phyloP scores from a whole-genome alignment of 345 rosid genomes.

The Carallia pectinifolia region DNA sequence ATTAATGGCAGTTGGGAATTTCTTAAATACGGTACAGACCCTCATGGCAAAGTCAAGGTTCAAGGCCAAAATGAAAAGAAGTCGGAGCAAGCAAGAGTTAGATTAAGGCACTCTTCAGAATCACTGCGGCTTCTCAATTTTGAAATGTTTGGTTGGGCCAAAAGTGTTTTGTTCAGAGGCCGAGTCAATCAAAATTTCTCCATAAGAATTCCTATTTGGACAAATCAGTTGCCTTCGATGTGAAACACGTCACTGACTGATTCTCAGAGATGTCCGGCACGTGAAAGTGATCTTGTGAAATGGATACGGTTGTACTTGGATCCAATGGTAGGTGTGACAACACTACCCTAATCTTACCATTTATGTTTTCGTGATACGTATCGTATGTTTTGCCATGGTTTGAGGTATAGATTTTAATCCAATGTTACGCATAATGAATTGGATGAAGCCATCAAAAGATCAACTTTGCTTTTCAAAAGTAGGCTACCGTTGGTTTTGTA shows the following conservation, averaged over 20 bases:
- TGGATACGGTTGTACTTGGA: background rate
- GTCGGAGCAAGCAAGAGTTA: conserved; percentile 75
- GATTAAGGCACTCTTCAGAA: conserved; percentile 27
- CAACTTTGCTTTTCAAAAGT: background rate
- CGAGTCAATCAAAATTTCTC: background rate
- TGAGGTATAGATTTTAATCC: background rate
- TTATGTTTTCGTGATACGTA: background rate
- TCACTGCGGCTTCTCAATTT: background rate
- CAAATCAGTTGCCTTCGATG: background rate
- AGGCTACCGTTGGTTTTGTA: too few relatives aligned
- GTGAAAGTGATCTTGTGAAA: background rate
- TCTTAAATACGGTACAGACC: conserved; percentile 75
- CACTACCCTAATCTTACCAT: background rate
- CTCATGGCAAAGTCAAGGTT: conserved; percentile 81
- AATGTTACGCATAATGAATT: background rate
- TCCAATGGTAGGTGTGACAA: background rate
- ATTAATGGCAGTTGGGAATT: conserved; percentile 93
- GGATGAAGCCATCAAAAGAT: background rate
- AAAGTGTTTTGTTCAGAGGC: background rate
- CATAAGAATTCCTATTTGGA: background rate
- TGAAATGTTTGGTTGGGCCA: background rate
- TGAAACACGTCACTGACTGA: background rate
- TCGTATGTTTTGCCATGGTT: background rate
- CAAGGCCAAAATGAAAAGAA: conserved; percentile 94
- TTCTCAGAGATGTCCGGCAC: background rate